Evolutionary conservation across 768 basidiomycete genomes (phyloP).

Genomic region (Tylopilus intermedius): DNA sequence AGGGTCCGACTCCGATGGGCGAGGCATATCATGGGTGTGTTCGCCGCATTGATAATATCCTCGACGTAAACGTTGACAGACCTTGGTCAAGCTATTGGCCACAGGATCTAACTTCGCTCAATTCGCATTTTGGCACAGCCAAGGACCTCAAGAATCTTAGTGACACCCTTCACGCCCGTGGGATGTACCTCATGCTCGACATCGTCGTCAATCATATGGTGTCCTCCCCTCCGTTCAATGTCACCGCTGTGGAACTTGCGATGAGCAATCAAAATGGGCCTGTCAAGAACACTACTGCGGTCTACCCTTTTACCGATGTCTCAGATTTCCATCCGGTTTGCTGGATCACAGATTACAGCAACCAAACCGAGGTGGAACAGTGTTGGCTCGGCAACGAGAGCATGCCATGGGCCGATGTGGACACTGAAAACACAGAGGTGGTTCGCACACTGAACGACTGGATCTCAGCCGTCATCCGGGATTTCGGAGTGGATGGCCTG

Average conservation of each 20-base stretch:
- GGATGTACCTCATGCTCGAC: constrained; percentile 61
- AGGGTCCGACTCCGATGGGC: constrained; percentile 45
- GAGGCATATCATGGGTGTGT: constrained; percentile 54
- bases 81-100: constrained; percentile 46
- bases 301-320: constrained; percentile 31
- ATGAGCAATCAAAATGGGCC: constrained; percentile 7
- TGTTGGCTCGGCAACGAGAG: constrained; percentile 57
- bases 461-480: constrained; percentile 42
- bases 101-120: constrained; percentile 42
- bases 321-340: constrained; percentile 38
- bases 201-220: constrained; percentile 62
- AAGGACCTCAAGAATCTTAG: constrained; percentile 48
- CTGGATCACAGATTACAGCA: constrained; percentile 39
- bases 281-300: constrained; percentile 17
- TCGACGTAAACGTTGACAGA: background rate
- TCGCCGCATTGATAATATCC: background rate
- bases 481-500: constrained; percentile 50
- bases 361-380: constrained; percentile 47
- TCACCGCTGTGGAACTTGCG: constrained; percentile 22
- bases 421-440: constrained; percentile 49
- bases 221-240: constrained; percentile 26
- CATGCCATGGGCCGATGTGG: constrained; percentile 53
- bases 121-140: constrained; percentile 48
- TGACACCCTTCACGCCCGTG: constrained; percentile 42
- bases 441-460: constrained; percentile 41